Base-by-base conservation (phyloP, 352 stramenopile genomes). In the Pythium rishiriense region DNA sequence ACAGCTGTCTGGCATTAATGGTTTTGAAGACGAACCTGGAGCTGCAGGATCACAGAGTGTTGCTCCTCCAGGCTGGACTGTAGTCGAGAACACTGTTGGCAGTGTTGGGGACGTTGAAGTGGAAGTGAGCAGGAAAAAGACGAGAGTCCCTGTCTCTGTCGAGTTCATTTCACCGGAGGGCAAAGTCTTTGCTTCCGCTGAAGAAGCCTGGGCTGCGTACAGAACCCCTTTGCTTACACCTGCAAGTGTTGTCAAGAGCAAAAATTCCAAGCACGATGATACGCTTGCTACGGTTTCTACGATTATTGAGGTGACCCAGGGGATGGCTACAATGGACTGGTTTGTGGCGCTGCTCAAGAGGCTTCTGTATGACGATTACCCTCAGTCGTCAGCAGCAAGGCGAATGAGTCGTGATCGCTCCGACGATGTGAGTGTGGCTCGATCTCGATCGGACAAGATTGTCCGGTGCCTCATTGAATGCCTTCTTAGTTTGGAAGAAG, bases 301-400 rank as follows among this genome's bases (percentile, higher is more conserved):
- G 7, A 92, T 95, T 39, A 62, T 95, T 51, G 84, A 93, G 58
- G 87, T 93, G 11, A 83, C 86, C 45, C 80, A 92, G 46, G 79
- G 84, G 15, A 79, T 93, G 55, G n/a, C 79, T 39, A 88, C 78
- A 19, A 56, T 89, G 39, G 73, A 81, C 19, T 95, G 87, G 87
- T 88, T 95, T 58, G 69, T 87, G 49, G 62, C 82, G 26, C 60
- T 95, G 3, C 60, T 95, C 25, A 81, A 86, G 35, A 73, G 85
- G 17, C 49, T 95, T 31, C 58, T 93, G 17, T 57, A 72, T 12
- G 68, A 81, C 24, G 62, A 74, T 15, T 52, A 65, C 45, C 53
- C 50, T 14, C 69, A 68, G 25, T 45, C 24, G 4, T 70, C 24
- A 2, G 75, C 60, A 25, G 53, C 19, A 17, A 37, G 60, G 22